Evolutionary conservation across 192 early-diverging fungal species (phyloP).

Genomic region (Spizellomyces punctatus): DNA sequence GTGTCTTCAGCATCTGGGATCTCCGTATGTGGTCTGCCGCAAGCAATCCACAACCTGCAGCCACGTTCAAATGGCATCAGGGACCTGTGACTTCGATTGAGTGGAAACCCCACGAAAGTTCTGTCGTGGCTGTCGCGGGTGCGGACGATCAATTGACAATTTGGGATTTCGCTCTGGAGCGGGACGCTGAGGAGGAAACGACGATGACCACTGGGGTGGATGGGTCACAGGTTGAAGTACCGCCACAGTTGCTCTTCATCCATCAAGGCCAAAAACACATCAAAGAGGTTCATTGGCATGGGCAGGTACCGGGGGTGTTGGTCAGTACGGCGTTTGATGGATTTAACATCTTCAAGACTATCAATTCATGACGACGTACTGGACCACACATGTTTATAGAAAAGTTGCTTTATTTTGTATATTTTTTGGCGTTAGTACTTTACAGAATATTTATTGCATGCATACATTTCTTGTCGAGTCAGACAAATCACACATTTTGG

Average conservation of each 20-base stretch:
- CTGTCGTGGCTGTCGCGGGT: constrained; percentile 85
- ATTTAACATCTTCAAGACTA: constrained; percentile 99
- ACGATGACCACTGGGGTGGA: constrained; percentile 49
- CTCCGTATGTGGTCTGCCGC: constrained; percentile 61
- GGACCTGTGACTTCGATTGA: constrained; percentile 93
- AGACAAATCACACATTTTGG: no score
- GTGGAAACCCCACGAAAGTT: constrained; percentile 93
- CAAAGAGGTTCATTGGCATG: constrained; percentile 98
- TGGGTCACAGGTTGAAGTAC: constrained; percentile 76
- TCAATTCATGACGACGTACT: constrained; percentile 48
- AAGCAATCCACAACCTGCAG: constrained; percentile 68
- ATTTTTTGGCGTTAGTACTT: no score
- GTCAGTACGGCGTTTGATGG: constrained; percentile 83
- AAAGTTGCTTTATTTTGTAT: no score
- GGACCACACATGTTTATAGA: no score
- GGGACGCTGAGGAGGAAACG: constrained; percentile 86
- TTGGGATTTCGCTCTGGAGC: constrained; percentile 98
- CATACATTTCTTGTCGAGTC: no score
- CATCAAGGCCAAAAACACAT: constrained; percentile 88
- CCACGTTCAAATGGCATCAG: constrained; percentile 93
- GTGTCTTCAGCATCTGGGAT: constrained; percentile 96
- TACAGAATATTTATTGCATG: no score
- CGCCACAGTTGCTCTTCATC: constrained; percentile 87
- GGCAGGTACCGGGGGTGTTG: constrained; percentile 88
- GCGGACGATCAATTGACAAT: constrained; percentile 95